Conservation (phyloP, 495 filamentous ascomycete genomes). For the Penicillium antarcticum region DNA sequence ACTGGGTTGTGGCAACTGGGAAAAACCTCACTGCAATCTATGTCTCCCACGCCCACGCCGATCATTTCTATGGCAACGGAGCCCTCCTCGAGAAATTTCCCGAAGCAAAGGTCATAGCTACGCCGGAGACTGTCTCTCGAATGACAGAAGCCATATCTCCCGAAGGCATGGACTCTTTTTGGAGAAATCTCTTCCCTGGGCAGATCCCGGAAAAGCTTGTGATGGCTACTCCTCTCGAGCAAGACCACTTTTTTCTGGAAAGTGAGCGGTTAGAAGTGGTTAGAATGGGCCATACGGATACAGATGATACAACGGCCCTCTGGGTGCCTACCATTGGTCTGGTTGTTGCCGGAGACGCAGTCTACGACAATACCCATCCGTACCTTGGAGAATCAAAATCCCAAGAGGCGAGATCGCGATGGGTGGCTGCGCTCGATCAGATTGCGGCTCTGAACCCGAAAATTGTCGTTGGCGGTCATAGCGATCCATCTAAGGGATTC, state of each 20-base stretch:
- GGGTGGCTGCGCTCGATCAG: too few relatives aligned
- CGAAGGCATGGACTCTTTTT: background rate
- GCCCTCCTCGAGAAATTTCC: slow-evolving; percentile 30
- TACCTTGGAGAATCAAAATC: slow-evolving; percentile 16
- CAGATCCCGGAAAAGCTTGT: background rate
- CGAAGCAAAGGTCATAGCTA: slow-evolving; percentile 21
- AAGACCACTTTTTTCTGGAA: background rate
- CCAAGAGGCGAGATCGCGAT: too few relatives aligned
- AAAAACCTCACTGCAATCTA: slow-evolving; percentile 36
- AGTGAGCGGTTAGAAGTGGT: background rate
- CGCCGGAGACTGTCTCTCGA: slow-evolving; percentile 22
- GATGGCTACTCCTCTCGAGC: background rate
- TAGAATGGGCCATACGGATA: slow-evolving; percentile 14
- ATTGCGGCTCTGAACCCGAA: too few relatives aligned
- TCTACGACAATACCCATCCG: slow-evolving; percentile 33
- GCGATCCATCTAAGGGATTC: background rate
- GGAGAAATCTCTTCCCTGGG: background rate
- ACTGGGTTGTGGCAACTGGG: slow-evolving; percentile 11
- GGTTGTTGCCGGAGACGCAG: slow-evolving; percentile 33
- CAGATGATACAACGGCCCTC: slow-evolving; percentile 26
- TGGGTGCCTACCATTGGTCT: slow-evolving; percentile 25
- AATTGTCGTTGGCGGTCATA: too few relatives aligned
- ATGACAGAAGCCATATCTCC: slow-evolving; percentile 20
- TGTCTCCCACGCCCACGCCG: slow-evolving; percentile 46
- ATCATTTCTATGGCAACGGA: slow-evolving; percentile 40